Conservation (phyloP, 805 yeast genomes). For the Metschnikowia arizonensis region DNA sequence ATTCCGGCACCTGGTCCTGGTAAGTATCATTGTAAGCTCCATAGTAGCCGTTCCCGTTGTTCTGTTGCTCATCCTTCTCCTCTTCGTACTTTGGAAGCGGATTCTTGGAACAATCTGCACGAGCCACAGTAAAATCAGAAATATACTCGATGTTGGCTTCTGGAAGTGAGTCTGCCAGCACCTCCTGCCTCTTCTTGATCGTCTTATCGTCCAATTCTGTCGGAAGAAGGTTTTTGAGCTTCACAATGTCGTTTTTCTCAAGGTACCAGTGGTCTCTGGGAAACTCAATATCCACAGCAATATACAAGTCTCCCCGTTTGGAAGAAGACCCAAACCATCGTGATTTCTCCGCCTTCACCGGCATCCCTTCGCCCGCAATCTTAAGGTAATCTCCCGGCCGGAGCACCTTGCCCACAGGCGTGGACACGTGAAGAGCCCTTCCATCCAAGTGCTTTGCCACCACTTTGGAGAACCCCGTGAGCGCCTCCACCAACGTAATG, state of each 20-base stretch:
- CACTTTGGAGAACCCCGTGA: conserved; percentile 72
- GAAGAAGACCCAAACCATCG: conserved; percentile 21
- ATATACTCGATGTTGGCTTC: conserved; percentile 38
- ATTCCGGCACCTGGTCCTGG: conserved; percentile 29
- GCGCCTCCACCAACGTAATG: conserved; percentile 72
- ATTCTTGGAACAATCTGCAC: conserved; percentile 10
- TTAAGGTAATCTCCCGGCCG: conserved; percentile 69
- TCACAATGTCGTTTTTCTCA: conserved; percentile 61
- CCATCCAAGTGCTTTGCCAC: conserved; percentile 76
- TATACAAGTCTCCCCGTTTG: conserved; percentile 63
- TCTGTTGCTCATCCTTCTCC: conserved; percentile 1
- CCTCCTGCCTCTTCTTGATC: conserved; percentile 23
- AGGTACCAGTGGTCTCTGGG: conserved; percentile 83
- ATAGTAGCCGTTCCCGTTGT: conserved; percentile 12
- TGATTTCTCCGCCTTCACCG: conserved; percentile 36
- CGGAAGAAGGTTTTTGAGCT: conserved; percentile 55
- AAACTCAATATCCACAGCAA: conserved; percentile 69
- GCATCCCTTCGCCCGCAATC: conserved; percentile 81
- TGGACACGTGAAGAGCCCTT: conserved; percentile 58
- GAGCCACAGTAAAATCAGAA: conserved; percentile 31
- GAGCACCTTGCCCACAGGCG: conserved; percentile 76
- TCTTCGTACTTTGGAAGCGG: conserved; percentile 31
- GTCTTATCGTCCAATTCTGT: conserved; percentile 19
- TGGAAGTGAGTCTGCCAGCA: conserved; percentile 26
- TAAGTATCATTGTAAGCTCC: conserved; percentile 14